Evolutionary conservation across 2,329 filamentous ascomycete species (phyloP), one percentile per base, ranked within the genome.

Genomic region (Cladosporium sp.): DNA sequence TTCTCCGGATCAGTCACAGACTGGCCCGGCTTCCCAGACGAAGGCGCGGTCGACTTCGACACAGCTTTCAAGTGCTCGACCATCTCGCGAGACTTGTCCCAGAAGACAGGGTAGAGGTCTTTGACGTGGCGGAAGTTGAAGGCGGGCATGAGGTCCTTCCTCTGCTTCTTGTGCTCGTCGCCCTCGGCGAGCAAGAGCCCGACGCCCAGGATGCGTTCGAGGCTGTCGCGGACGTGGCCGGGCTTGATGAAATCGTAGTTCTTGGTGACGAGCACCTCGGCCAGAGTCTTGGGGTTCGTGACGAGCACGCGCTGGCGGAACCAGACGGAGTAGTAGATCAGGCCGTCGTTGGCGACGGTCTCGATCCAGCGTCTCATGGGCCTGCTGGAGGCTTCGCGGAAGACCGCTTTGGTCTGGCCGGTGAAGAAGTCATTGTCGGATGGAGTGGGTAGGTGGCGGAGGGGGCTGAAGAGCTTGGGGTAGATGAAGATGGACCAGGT

Each of bases 171-270:
- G 69, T 96, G 92, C 63, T 91, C 87, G 10, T 95, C 87, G n/a
- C 91, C 91, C 69, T 96, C 91, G 2, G 89, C 87, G 9, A 96
- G 74, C 35, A 96, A 71, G 11, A 92, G 73, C 9, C 87, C 87
- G 10, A 84, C 71, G 9, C 89, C 86, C 10, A 92, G 74, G 22
- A 90, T 74, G 18, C 81, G 76, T 1, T 78, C 80, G 3, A 92
- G 71, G 1, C 77, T 75, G 41, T 70, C 70, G 33, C 80, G 64
- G n/a, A 77, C 56, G 3, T 71, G 66, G 9, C 50, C 51, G 0
- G 75, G 75, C 62, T 77, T 78, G 54, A 76, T 63, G 59, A 78
- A 77, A 11, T 38, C 35, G 57, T 78, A 78, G 49, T 71, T 77
- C 56, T 74, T 73, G 34, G 72, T 72, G 2, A 76, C 73, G 1